Conservation (phyloP, 78 protist species). For the Speleostelium caveatum region DNA sequence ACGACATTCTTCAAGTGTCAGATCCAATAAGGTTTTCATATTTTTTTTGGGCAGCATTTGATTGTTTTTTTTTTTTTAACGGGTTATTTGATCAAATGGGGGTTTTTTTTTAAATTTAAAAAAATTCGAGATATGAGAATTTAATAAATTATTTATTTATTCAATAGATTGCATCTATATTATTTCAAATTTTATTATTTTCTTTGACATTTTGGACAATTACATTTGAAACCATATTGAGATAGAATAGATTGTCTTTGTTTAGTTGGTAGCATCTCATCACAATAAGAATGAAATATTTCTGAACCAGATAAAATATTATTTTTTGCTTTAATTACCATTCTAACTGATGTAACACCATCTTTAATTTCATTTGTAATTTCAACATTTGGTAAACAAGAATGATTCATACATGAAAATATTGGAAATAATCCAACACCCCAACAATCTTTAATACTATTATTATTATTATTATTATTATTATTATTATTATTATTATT, state of each 20-base stretch:
- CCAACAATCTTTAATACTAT: constrained; percentile 15
- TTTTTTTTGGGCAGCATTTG: too few relatives aligned
- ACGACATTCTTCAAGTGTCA: background rate
- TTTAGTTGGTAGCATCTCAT: constrained; percentile 42
- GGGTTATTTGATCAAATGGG: too few relatives aligned
- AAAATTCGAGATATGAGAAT: too few relatives aligned
- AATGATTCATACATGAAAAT: constrained; percentile 76
- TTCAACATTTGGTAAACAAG: constrained; percentile 66
- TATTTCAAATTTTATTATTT: background rate
- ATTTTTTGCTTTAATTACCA: constrained; percentile 54
- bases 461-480: background rate
- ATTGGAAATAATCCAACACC: constrained; percentile 68
- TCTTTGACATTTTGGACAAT: constrained; percentile 52
- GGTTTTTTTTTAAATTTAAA: too few relatives aligned
- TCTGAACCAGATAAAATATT: constrained; percentile 39
- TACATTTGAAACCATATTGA: constrained; percentile 64
- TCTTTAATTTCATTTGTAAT: constrained; percentile 35
- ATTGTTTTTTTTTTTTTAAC: too few relatives aligned
- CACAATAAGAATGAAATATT: constrained; percentile 30
- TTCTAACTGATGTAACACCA: constrained; percentile 40
- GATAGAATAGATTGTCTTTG: constrained; percentile 29
- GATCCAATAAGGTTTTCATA: background rate
- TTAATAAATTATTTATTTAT: too few relatives aligned
- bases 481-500: background rate
- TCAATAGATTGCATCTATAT: too few relatives aligned